Base-by-base conservation (phyloP, 2,329 filamentous ascomycete species). In the Trichoderma lentiforme region DNA sequence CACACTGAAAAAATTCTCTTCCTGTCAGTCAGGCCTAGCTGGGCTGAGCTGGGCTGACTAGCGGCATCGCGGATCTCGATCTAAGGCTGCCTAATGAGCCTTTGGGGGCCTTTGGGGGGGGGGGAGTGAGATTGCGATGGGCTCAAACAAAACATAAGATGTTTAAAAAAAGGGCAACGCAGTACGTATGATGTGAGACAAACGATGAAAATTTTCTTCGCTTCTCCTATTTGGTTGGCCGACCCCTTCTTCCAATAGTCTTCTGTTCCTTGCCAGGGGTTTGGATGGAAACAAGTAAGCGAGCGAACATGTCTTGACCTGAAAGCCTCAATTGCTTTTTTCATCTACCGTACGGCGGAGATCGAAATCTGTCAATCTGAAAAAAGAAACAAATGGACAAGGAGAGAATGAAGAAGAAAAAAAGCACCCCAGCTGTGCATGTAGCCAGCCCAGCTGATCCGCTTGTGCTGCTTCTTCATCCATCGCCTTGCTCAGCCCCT, bases 1-100 rank as follows among this genome's bases (percentile, higher is more conserved):
- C 3, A 36, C 34, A 36, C 34, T 36, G 34, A 36, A 36, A 36
- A 36, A 36, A 36, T 15, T 36, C 34, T 39, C 11, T 28, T 53
- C n/a, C 30, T 58, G 4, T 8, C 34, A 30, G 4, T 8, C 34
- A 30, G 18, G 24, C 51, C 12, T 14, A 28, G 65, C 65, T 68
- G 65, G 64, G 64, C 64, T 67, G 65, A 61, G 57, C 66, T 70
- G 66, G 66, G 66, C 66, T 70, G 66, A 70, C 66, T 62, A 70
- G 66, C 66, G 66, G 66, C 57, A 70, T 70, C 66, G 66, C 57
- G 57, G 53, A 70, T 70, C 66, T 43, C 34, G 66, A 70, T 70
- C 66, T 36, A n/a, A 34, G 32, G 47, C 51, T 56, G 47, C n/a
- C 63, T 66, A 51, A 51, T 39, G 36, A 39, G 36, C 43, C n/a